Base-by-base conservation (phyloP, 805 yeast species). In the Monosporozyma aquatica region DNA sequence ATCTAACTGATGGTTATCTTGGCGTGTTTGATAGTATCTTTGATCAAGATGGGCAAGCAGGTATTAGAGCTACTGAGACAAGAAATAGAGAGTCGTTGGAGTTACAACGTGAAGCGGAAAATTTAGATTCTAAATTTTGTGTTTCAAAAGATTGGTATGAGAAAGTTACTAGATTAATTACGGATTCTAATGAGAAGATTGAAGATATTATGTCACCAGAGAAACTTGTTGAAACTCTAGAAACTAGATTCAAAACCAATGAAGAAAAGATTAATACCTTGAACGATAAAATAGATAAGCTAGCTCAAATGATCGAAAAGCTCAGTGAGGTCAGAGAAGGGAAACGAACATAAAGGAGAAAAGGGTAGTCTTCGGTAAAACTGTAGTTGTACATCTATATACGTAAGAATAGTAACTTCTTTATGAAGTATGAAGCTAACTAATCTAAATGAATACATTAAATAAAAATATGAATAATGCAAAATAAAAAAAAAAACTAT, bases 1-100 rank as follows among this genome's bases (percentile, higher is more conserved):
- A 82, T 49, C 67, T 86, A 50, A 74, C 81, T 6, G 95, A 85
- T 61, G 95, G 95, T 0, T 85, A 65, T 43, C 61, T 65, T 25
- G 71, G 65, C 34, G 49, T 53, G 14, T 57, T 51, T 18, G 60
- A 56, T n/a, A 62, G 59, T 5, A 54, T 38, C 1, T 42, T 46
- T 32, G 29, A 39, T 6, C 28, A 33, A 15, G 29, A 33, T 26
- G 45, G 48, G 1, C 37, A 47, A 17, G 47, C 59, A 9, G 56
- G 52, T 4, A 53, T 55, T 15, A 55, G 59, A 23, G 60, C 67
- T 4, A 59, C 69, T 15, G 66, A 66, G 32, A 62, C 66, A 30
- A 58, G 50, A 38, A 59, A 55, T 37, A 50, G 50, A 27, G 48
- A 41, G 9, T 44, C 58, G 8, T 47, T 79, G 23, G 60, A 68